These are phyloP conservation scores for Penicillium sp. DNA, from an alignment of 2,329 filamentous ascomycete genomes.

Conservation along the genomic window DNA sequence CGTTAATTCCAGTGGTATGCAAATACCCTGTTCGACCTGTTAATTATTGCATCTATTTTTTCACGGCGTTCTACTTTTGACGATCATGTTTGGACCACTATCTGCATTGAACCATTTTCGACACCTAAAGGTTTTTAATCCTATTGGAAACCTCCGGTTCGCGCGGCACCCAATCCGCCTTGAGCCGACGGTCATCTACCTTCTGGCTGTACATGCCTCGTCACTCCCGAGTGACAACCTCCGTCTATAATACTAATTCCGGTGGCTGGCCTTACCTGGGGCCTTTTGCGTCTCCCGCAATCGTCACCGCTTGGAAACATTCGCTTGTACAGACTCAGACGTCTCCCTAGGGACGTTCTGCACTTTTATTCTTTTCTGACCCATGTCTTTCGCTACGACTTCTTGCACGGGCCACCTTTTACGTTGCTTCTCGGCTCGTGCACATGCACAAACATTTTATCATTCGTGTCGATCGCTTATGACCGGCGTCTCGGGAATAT, in stretches of 20 bases:
- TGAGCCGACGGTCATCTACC: conserved; percentile 22
- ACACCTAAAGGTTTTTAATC: conserved; percentile 41
- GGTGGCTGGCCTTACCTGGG: conserved; percentile 24
- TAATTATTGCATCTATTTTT: conserved; percentile 31
- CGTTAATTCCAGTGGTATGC: conserved; percentile 28
- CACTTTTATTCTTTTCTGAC: conserved; percentile 30
- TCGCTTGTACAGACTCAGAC: conserved; percentile 39
- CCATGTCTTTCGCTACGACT: conserved; percentile 35
- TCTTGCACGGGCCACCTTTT: conserved; percentile 32
- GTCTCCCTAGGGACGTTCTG: conserved; percentile 15
- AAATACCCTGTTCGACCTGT: conserved; percentile 23
- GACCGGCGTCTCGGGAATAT: conserved; percentile 34
- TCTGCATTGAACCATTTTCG: conserved; percentile 41
- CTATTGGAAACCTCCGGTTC: conserved; percentile 23
- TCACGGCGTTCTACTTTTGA: conserved; percentile 39
- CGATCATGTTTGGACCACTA: conserved; percentile 35
- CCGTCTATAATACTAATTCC: conserved; percentile 45
- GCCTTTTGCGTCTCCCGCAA: conserved; percentile 9
- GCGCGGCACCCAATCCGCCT: conserved; percentile 20
- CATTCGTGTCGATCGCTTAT: conserved; percentile 43
- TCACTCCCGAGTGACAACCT: conserved; percentile 20
- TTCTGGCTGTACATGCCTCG: conserved; percentile 41
- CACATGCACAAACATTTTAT: conserved; percentile 34
- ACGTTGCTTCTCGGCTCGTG: conserved; percentile 30
- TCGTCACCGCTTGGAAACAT: conserved; percentile 32